Evolutionary conservation across 2,329 filamentous ascomycete species (phyloP), one percentile per base, ranked within the genome.

Genomic region (Beauveria bassiana): DNA sequence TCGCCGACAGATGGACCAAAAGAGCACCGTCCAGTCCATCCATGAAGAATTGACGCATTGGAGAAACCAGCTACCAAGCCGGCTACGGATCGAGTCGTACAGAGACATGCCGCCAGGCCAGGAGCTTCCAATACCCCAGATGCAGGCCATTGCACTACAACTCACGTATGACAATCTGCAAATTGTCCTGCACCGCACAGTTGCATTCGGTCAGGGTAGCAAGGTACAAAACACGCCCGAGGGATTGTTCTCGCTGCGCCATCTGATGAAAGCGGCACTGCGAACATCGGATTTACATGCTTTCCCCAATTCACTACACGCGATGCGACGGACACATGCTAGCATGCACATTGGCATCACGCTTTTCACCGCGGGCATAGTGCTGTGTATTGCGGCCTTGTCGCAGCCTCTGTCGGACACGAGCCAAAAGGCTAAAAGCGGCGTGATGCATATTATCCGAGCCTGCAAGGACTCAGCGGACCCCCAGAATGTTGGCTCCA

Each of bases 321-420:
- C 50, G n/a, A 31, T 45, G 24, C 38, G 55, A 26, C 49, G 56
- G 3, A 62, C 61, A 5, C 61, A 62, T 28, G 56, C 61, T 1
- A 55, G 43, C 16, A 62, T 62, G 61, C 61, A 62, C 20, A 51
- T 62, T n/a, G 61, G 61, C 14, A 62, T 62, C 20, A 62, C 61
- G 2, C 56, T 62, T 2, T 62, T 62, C 42, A 62, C 61, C 1
- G 61, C 61, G 5, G 61, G 61, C 3, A 58, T 62, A n/a, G 61
- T 62, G n/a, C 50, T 60, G 9, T 62, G 61, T 34, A 43, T 54
- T 16, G 49, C 60, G n/a, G 45, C 40, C 42, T 22, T 62, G 28
- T 49, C 55, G n/a, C 56, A 55, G 31, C 61, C 61, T 22, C 50
- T 62, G 14, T 60, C 61, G 12, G 46, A 20, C 12, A 50, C 45